Percentiles rank a stretch among this genome's conserved stretches.
phyloP scores from a whole-genome alignment of 2,329 filamentous ascomycete genomes.

The Monosporascus sp. region DNA sequence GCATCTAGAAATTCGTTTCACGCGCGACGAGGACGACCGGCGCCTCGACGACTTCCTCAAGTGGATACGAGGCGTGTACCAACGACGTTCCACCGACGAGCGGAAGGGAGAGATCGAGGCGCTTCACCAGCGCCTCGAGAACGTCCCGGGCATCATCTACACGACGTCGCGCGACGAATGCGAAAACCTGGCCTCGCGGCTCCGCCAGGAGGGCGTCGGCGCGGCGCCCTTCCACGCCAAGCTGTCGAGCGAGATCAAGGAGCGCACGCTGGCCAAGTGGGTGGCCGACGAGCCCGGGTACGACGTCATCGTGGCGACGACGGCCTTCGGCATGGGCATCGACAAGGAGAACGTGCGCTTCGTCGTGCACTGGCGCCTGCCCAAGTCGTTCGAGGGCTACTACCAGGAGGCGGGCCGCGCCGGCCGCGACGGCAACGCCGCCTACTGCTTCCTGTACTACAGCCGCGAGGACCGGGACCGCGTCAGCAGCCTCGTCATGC shows the following conservation, averaged over 20 bases:
- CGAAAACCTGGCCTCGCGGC: slow-evolving; percentile 60
- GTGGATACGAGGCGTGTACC: slow-evolving; percentile 72
- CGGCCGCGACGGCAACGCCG: slow-evolving; percentile 82
- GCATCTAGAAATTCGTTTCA: slow-evolving; percentile 86
- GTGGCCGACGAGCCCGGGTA: slow-evolving; percentile 69
- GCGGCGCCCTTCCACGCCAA: slow-evolving; percentile 70
- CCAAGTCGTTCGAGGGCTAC: slow-evolving; percentile 92
- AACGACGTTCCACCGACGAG: slow-evolving; percentile 56
- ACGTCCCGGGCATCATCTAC: slow-evolving; percentile 74
- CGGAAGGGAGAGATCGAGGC: slow-evolving; percentile 54
- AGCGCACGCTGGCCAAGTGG: slow-evolving; percentile 67
- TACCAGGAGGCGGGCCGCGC: slow-evolving; percentile 94
- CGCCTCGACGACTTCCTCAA: slow-evolving; percentile 67
- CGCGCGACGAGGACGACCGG: slow-evolving; percentile 66
- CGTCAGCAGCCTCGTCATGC: slow-evolving; percentile 52
- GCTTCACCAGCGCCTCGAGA: slow-evolving; percentile 51
- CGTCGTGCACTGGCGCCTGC: slow-evolving; percentile 89
- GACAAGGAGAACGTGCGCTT: slow-evolving; percentile 94
- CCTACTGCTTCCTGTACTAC: slow-evolving; percentile 86
- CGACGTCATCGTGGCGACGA: slow-evolving; percentile 91
- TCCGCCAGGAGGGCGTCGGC: slow-evolving; percentile 64
- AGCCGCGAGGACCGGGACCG: slow-evolving; percentile 80
- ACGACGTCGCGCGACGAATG: slow-evolving; percentile 71
- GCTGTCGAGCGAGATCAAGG: slow-evolving; percentile 62
- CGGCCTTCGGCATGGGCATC: slow-evolving; percentile 96